phyloP scores from a whole-genome alignment of 768 basidiomycete genomes.

The Lyophyllum atratum region DNA sequence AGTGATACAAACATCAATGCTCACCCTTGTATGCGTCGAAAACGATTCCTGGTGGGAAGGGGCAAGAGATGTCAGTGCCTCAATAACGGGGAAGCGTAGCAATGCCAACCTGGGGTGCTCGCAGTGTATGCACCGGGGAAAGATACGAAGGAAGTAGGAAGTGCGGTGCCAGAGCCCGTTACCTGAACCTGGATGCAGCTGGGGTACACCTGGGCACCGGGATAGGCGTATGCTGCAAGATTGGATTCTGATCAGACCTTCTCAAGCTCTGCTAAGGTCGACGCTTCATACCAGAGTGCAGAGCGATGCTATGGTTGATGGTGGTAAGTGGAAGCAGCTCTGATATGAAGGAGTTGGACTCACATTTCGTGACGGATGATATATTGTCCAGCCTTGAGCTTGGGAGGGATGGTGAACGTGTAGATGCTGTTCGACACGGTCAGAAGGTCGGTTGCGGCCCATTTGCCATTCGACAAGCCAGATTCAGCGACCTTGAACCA shows the following conservation, averaged over 20 bases:
- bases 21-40: conserved; percentile 38
- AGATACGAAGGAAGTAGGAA: conserved; percentile 46
- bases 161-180: conserved; percentile 45
- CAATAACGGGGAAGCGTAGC: background rate
- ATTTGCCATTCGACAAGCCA: conserved; percentile 34
- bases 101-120: conserved; percentile 26
- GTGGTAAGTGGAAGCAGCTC: background rate
- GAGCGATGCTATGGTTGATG: conserved; percentile 32
- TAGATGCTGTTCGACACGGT: conserved; percentile 10
- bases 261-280: conserved; percentile 28
- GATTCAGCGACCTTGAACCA: conserved; percentile 51
- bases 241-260: background rate
- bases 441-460: conserved; percentile 46
- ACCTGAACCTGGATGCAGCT: conserved; percentile 48
- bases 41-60: conserved; percentile 30
- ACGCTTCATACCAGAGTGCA: conserved; percentile 25
- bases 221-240: conserved; percentile 36
- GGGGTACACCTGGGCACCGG: conserved; percentile 46
- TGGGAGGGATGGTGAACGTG: conserved; percentile 47
- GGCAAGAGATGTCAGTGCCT: conserved; percentile 19
- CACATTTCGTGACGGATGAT: conserved; percentile 50
- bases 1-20: conserved; percentile 13
- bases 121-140: conserved; percentile 49
- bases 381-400: conserved; percentile 46
- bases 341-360: background rate